phyloP scores from a whole-genome alignment of 2,329 filamentous ascomycete genomes.

The Ascochyta lentis region DNA sequence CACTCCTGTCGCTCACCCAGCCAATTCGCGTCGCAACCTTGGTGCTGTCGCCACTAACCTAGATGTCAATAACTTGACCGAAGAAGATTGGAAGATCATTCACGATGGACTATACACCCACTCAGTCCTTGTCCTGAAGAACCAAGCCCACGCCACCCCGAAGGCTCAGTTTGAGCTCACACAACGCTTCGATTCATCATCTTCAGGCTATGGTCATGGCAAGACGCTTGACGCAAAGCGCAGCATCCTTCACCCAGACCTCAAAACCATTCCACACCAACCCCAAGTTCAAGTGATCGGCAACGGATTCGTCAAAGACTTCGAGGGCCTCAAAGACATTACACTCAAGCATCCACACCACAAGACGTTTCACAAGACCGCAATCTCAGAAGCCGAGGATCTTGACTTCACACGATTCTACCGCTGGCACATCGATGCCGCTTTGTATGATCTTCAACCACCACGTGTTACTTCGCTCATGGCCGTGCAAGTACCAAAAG shows the following conservation, averaged over 20 bases:
- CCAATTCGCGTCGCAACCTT: conserved; percentile 13
- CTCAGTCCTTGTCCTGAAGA: conserved; percentile 74
- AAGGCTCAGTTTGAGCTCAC: conserved; percentile 78
- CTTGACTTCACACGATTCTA: conserved; percentile 68
- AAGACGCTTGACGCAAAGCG: conserved; percentile 73
- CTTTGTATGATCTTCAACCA: conserved; percentile 76
- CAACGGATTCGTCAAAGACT: conserved; percentile 72
- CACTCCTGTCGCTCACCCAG: conserved; percentile 8
- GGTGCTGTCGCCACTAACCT: conserved; percentile 21
- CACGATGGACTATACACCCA: conserved; percentile 70
- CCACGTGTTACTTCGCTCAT: conserved; percentile 75
- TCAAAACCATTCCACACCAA: conserved; percentile 81
- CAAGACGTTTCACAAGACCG: conserved; percentile 73
- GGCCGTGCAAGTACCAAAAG: conserved; percentile 74
- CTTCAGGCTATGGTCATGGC: conserved; percentile 74
- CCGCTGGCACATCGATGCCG: conserved; percentile 82
- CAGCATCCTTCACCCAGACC: conserved; percentile 75
- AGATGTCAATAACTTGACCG: conserved; percentile 18
- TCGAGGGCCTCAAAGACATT: conserved; percentile 74
- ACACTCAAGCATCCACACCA: conserved; percentile 78
- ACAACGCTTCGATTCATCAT: conserved; percentile 72
- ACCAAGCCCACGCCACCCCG: conserved; percentile 68
- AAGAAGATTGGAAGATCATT: conserved; percentile 66
- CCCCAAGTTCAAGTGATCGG: conserved; percentile 83
- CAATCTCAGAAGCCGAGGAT: conserved; percentile 68